phyloP scores from a whole-genome alignment of 2,329 filamentous ascomycete genomes.

The Fusarium nematophilum region DNA sequence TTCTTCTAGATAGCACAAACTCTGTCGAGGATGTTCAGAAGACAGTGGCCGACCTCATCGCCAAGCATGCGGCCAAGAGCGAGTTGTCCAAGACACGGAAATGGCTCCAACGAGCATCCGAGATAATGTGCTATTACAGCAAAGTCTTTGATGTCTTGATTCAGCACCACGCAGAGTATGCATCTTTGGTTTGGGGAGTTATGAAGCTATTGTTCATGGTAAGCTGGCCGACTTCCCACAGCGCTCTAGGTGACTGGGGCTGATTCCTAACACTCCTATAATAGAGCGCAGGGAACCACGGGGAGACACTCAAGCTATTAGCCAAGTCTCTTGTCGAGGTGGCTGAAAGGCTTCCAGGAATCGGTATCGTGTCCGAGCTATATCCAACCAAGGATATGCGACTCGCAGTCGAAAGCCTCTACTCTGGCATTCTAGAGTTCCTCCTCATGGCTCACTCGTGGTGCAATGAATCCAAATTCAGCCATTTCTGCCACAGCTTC shows the following conservation, averaged over 20 bases:
- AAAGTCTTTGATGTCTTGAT: slow-evolving; percentile 17
- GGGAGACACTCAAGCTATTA: not conserved
- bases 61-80: not conserved
- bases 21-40: slow-evolving; percentile 2
- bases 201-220: slow-evolving; percentile 23
- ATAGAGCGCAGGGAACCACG: not conserved
- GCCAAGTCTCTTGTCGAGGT: slow-evolving; percentile 1
- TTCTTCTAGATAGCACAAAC: not conserved
- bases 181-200: slow-evolving; percentile 11
- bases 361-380: not conserved
- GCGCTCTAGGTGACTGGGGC: too few relatives aligned
- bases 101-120: not conserved
- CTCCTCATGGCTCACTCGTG: slow-evolving; percentile 10
- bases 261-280: too few relatives aligned
- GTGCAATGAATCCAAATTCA: slow-evolving; percentile 15
- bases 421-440: slow-evolving; percentile 11
- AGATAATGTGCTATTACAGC: slow-evolving; percentile 8
- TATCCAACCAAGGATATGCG: slow-evolving; percentile 10
- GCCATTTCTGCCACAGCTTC: slow-evolving; percentile 14
- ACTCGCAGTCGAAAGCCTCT: slow-evolving; percentile 1
- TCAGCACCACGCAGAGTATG: slow-evolving; percentile 22
- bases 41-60: not conserved
- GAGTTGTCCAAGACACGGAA: not conserved
- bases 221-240: too few relatives aligned
- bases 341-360: not conserved